Percentiles rank a stretch among this genome's conserved stretches.
Conservation (phyloP, 2,329 filamentous ascomycete genomes). For the Chaetomiaceae sp. region DNA sequence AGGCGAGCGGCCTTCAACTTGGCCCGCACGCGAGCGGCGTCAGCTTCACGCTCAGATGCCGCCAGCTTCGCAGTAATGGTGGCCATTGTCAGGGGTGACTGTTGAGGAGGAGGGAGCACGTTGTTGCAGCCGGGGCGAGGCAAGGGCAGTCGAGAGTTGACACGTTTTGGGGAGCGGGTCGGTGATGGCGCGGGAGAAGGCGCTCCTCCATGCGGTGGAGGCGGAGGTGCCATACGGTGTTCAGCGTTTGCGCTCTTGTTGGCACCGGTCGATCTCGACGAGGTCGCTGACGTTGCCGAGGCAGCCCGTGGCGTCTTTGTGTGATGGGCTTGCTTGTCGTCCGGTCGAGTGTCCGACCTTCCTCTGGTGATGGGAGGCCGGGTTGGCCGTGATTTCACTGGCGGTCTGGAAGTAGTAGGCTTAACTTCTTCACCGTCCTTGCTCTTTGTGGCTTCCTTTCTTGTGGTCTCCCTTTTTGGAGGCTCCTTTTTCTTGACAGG, state of each 20-base stretch:
- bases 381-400: constrained; percentile 3
- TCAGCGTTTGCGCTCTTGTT: constrained; percentile 2
- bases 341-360: constrained; percentile 7
- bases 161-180: constrained; percentile 27
- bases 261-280: neutral
- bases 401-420: neutral
- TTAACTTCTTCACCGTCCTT: constrained; percentile 4
- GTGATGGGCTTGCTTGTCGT: neutral
- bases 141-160: constrained; percentile 34
- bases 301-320: neutral
- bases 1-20: constrained; percentile 54
- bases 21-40: constrained; percentile 58
- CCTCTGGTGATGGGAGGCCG: constrained; percentile 8
- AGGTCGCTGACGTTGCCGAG: constrained; percentile 4
- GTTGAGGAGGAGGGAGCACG: constrained; percentile 38
- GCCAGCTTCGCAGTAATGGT: constrained; percentile 60
- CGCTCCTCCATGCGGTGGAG: neutral
- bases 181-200: constrained; percentile 7
- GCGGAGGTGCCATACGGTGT: neutral
- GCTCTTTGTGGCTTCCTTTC: neutral
- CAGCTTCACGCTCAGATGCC: constrained; percentile 59
- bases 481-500: neutral
- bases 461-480: neutral
- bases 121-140: constrained; percentile 32
- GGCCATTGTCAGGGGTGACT: constrained; percentile 57